Conservation (phyloP, 192 early-diverging fungal genomes). For the Dimargaris cristalligena region DNA sequence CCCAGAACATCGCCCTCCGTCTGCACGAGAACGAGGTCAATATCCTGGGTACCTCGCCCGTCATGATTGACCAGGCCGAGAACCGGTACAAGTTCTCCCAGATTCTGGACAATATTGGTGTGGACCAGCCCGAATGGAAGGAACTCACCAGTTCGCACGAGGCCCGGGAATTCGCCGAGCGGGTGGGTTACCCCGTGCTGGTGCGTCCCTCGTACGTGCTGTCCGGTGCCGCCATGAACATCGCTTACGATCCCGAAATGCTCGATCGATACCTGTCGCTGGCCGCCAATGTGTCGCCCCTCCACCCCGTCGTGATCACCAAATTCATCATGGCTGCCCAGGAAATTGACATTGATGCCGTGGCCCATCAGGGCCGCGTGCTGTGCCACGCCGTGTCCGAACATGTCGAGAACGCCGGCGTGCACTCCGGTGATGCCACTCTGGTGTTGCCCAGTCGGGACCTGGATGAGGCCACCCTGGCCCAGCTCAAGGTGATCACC, state of each 20-base stretch:
- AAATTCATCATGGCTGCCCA: conserved; percentile 89
- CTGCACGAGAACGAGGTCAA: conserved; percentile 57
- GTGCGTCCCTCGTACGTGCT: conserved; percentile 92
- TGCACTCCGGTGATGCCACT: conserved; percentile 95
- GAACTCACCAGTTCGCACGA: conserved; percentile 72
- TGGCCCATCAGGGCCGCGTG: conserved; percentile 69
- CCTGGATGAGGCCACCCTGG: conserved; percentile 31
- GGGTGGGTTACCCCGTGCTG: conserved; percentile 83
- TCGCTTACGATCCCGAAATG: conserved; percentile 60
- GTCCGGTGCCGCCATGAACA: conserved; percentile 97
- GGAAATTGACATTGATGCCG: conserved; percentile 92
- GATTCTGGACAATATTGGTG: conserved; percentile 77
- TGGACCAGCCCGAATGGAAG: conserved; percentile 95
- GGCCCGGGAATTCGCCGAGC: conserved; percentile 65
- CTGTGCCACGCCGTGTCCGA: conserved; percentile 82
- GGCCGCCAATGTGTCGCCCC: conserved; percentile 75
- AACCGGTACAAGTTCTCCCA: conserved; percentile 91
- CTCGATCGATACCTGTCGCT: conserved; percentile 56
- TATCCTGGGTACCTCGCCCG: conserved; percentile 80
- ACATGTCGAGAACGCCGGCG: conserved; percentile 94
- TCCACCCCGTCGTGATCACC: conserved; percentile 92
- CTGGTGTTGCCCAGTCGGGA: conserved; percentile 67
- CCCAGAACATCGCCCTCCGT: conserved; percentile 89
- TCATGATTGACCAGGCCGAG: conserved; percentile 85
- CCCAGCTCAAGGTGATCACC: conserved; percentile 55